A percentile compares a stretch with the other conserved stretches of the same genome.
Conservation (phyloP, 2,329 filamentous ascomycete species). For the Fusarium pilosicola region DNA sequence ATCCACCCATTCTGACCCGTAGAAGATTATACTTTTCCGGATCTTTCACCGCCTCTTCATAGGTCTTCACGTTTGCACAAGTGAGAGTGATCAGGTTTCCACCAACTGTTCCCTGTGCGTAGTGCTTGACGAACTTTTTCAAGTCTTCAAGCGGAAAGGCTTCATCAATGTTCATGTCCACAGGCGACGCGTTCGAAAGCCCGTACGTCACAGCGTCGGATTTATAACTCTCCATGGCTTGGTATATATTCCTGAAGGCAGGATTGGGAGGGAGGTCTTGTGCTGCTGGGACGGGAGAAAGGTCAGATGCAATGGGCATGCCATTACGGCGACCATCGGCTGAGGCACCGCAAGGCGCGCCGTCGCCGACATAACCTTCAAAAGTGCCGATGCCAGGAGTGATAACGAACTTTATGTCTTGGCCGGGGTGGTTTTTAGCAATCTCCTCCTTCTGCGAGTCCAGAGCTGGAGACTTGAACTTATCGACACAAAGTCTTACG, state of each 20-base stretch:
- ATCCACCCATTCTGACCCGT: not conserved
- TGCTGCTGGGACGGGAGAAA: not conserved
- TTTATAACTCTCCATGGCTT: not conserved
- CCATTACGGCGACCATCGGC: not conserved
- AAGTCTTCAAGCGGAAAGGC: not conserved
- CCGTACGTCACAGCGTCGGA: not conserved
- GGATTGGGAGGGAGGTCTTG: not conserved
- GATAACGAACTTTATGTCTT: not conserved
- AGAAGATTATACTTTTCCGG: not conserved
- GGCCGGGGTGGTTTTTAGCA: accelerated
- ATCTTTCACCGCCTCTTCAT: not conserved
- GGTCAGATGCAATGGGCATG: not conserved
- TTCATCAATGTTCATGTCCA: not conserved
- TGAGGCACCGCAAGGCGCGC: not conserved
- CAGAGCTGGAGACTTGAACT: not conserved
- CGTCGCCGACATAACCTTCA: not conserved
- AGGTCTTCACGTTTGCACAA: not conserved
- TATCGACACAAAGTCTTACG: not conserved
- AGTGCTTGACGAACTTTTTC: not conserved
- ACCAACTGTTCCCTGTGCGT: not conserved
- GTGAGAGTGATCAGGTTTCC: not conserved
- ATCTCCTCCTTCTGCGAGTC: accelerated
- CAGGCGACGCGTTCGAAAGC: not conserved
- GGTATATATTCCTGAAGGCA: not conserved
- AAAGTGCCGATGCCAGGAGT: not conserved